Percentiles rank a stretch among this genome's conserved stretches.
phyloP scores from a whole-genome alignment of 2,329 filamentous ascomycete species.

The Coleophoma cylindrospora region DNA sequence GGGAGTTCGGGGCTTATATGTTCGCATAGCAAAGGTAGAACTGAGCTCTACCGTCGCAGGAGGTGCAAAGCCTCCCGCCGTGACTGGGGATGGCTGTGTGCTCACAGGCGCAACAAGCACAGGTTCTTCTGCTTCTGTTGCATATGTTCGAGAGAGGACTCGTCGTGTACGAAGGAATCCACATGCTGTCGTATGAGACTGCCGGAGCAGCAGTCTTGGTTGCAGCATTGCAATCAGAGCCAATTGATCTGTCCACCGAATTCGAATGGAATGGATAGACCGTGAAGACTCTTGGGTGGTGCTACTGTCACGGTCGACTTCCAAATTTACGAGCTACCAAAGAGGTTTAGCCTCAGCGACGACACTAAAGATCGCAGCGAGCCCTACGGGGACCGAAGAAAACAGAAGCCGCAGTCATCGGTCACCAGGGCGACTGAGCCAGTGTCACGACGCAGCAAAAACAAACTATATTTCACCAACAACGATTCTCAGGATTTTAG shows the following conservation, averaged over 20 bases:
- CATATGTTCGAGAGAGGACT: conserved; percentile 44
- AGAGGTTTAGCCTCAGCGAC: neutral
- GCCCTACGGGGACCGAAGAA: neutral
- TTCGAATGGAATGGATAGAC: neutral
- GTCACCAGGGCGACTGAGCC: neutral
- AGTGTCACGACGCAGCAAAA: too few species aligned
- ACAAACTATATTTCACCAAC: too few species aligned
- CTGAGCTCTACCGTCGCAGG: conserved; percentile 33
- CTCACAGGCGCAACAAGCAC: conserved; percentile 30
- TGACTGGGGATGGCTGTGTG: conserved; percentile 27
- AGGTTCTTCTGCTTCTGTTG: conserved; percentile 27
- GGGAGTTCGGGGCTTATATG: conserved; percentile 90
- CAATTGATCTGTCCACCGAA: conserved; percentile 16
- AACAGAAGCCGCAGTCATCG: neutral
- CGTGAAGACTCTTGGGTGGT: neutral
- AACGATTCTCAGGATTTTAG: too few species aligned
- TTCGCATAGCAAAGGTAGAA: conserved; percentile 51
- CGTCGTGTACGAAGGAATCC: conserved; percentile 38
- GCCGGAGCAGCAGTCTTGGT: conserved; percentile 52
- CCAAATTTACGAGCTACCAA: neutral
- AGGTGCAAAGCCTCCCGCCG: conserved; percentile 35
- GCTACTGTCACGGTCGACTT: neutral
- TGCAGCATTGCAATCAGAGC: conserved; percentile 50
- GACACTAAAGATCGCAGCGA: neutral
- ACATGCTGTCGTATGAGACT: conserved; percentile 35